phyloP scores from a whole-genome alignment of 805 yeast genomes.

The Saturnispora galanensis region DNA sequence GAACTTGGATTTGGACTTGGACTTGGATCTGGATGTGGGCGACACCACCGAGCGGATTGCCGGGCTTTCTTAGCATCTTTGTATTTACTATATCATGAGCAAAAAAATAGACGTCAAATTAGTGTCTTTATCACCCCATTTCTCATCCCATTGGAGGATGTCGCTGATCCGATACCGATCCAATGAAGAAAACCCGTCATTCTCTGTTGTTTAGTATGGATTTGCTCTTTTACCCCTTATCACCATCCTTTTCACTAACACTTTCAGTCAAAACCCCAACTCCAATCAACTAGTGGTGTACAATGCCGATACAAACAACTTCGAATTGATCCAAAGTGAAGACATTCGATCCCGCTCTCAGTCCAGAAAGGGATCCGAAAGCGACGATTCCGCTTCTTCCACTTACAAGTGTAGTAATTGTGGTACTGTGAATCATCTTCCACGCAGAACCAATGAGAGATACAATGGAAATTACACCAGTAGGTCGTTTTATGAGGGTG shows the following conservation, averaged over 20 bases:
- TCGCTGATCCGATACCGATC: slow-evolving; percentile 16
- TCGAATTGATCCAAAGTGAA: slow-evolving; percentile 17
- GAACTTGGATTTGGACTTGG: not conserved
- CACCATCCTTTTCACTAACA: slow-evolving; percentile 4
- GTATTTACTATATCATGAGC: slow-evolving; percentile 2
- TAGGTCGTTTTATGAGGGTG: too few relatives aligned
- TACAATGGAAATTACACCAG: too few relatives aligned
- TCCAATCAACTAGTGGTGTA: slow-evolving; percentile 24
- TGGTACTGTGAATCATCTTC: slow-evolving; percentile 15
- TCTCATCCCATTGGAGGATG: slow-evolving; percentile 5
- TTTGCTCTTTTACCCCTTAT: not conserved
- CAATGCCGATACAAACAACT: slow-evolving; percentile 20
- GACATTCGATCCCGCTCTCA: slow-evolving; percentile 7
- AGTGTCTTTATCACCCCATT: not conserved
- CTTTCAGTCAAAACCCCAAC: slow-evolving; percentile 15
- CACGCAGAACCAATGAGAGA: not conserved
- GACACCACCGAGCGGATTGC: slow-evolving; percentile 5
- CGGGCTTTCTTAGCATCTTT: not conserved
- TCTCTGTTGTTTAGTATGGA: slow-evolving; percentile 6
- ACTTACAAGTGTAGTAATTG: slow-evolving; percentile 19
- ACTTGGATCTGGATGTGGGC: not conserved
- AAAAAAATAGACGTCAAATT: not conserved
- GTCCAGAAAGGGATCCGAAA: not conserved
- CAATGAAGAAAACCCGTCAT: not conserved
- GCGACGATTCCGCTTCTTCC: slow-evolving; percentile 5